These are phyloP conservation scores for Neoboletus subvelutipes DNA, from an alignment of 768 basidiomycete genomes.

Conservation along the genomic window DNA sequence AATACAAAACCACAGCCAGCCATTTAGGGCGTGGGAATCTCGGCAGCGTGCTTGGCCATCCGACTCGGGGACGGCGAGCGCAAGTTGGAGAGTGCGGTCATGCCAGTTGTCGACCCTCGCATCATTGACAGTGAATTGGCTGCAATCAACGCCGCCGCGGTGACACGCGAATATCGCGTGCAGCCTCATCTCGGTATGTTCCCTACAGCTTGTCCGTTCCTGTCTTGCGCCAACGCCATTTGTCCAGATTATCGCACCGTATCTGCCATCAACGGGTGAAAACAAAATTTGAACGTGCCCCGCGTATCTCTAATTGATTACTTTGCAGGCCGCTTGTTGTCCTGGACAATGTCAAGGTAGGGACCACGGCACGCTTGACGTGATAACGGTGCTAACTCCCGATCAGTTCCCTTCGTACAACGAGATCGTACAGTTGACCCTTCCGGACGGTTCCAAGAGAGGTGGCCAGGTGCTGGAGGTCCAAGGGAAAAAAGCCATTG, in stretches of 20 bases:
- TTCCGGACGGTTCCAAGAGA: slow-evolving; percentile 93
- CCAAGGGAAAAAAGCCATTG: slow-evolving; percentile 97
- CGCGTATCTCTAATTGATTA: slow-evolving; percentile 8
- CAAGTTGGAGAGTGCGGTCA: slow-evolving; percentile 23
- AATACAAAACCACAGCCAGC: background rate
- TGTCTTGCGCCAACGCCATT: slow-evolving; percentile 8
- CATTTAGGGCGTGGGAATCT: slow-evolving; percentile 26
- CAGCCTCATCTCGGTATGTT: slow-evolving; percentile 80
- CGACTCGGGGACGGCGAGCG: slow-evolving; percentile 9
- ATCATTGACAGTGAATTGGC: slow-evolving; percentile 73
- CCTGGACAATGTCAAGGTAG: slow-evolving; percentile 96
- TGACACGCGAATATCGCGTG: slow-evolving; percentile 84
- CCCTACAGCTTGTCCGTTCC: slow-evolving; percentile 4
- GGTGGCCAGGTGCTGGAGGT: slow-evolving; percentile 98
- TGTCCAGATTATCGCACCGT: slow-evolving; percentile 92
- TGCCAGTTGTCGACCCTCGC: slow-evolving; percentile 49
- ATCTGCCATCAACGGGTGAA: slow-evolving; percentile 95
- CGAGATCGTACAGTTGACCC: slow-evolving; percentile 93
- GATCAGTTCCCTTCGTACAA: slow-evolving; percentile 93
- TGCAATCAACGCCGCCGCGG: slow-evolving; percentile 83
- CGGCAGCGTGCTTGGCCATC: slow-evolving; percentile 4
- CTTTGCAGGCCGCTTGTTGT: slow-evolving; percentile 85
- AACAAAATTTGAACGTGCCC: slow-evolving; percentile 6
- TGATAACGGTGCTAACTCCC: slow-evolving; percentile 13
- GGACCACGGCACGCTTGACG: slow-evolving; percentile 18